A percentile compares a stretch with the other conserved stretches of the same genome.
Conservation (phyloP, 1,139 yeast genomes). For the Sugiyamaella neomexicana region DNA sequence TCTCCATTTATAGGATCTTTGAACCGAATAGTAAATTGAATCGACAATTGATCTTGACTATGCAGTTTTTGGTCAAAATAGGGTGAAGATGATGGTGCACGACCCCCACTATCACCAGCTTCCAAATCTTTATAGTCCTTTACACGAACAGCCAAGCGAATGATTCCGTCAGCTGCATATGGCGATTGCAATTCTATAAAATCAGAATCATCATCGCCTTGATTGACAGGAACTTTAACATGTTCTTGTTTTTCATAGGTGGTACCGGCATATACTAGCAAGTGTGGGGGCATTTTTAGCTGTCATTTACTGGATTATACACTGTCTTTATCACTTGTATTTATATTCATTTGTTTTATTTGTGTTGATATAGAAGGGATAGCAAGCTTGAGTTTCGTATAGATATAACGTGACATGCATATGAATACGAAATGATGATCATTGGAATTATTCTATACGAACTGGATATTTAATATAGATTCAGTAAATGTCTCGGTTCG, state of each 20-base stretch:
- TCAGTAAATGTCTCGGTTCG: too few species aligned
- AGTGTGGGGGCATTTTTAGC: constrained; percentile 4
- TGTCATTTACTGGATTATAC: too few species aligned
- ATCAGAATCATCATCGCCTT: constrained; percentile 3
- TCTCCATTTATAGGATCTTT: constrained; percentile 50
- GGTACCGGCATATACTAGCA: constrained; percentile 14
- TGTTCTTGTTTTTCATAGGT: constrained; percentile 6
- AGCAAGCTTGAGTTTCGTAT: too few species aligned
- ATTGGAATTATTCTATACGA: too few species aligned
- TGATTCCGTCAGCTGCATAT: constrained; percentile 8
- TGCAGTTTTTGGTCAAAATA: constrained; percentile 34
- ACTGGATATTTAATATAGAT: too few species aligned
- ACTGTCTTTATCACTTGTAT: too few species aligned
- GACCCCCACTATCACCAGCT: neutral
- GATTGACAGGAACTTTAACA: constrained; percentile 10
- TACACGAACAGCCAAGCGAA: constrained; percentile 8
- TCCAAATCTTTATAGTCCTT: constrained; percentile 5
- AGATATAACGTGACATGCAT: too few species aligned
- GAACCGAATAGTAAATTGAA: constrained; percentile 36
- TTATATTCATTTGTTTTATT: too few species aligned
- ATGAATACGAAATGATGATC: too few species aligned
- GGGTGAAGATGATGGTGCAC: constrained; percentile 4
- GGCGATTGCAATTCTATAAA: constrained; percentile 8
- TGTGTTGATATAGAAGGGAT: too few species aligned
- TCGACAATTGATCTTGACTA: constrained; percentile 33